These are phyloP conservation scores for Boletales sp. DNA, from an alignment of 768 basidiomycete species.

Conservation along the genomic window DNA sequence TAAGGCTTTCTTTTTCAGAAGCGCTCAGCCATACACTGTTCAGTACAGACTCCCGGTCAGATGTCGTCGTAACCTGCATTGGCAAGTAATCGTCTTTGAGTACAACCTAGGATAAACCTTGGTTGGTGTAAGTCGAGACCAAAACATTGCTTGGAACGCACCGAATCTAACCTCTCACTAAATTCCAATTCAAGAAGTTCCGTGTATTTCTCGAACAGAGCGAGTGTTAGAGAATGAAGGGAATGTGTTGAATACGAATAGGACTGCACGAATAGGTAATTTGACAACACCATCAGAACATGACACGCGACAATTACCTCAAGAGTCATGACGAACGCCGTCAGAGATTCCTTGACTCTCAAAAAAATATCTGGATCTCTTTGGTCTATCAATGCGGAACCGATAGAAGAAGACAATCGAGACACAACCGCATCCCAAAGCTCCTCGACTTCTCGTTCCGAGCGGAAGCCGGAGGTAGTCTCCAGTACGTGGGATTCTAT, in stretches of 20 bases:
- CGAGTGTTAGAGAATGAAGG: conserved; percentile 80
- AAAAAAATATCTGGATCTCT: conserved; percentile 80
- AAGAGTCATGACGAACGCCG: conserved; percentile 86
- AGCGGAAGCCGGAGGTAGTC: conserved; percentile 87
- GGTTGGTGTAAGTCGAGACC: neutral
- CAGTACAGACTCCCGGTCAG: conserved; percentile 72
- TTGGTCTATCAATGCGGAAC: conserved; percentile 67
- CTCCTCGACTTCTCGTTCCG: conserved; percentile 86
- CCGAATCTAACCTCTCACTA: conserved; percentile 75
- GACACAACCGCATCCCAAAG: conserved; percentile 87
- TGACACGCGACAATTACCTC: conserved; percentile 53
- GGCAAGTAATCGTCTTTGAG: conserved; percentile 84
- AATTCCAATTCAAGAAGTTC: conserved; percentile 79
- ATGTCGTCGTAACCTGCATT: conserved; percentile 63
- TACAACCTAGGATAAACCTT: conserved; percentile 55
- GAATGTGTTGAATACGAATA: conserved; percentile 84
- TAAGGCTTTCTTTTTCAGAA: conserved; percentile 59
- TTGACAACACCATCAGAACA: neutral
- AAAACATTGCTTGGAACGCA: conserved; percentile 32
- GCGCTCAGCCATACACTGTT: conserved; percentile 78
- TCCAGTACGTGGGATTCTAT: conserved; percentile 90
- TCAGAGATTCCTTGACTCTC: conserved; percentile 76
- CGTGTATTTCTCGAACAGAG: conserved; percentile 88
- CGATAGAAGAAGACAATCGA: conserved; percentile 70
- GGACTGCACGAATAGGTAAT: conserved; percentile 45